These are phyloP conservation scores for Carpinus fangiana DNA, from an alignment of 306 rosid species.

Conservation along the genomic window DNA sequence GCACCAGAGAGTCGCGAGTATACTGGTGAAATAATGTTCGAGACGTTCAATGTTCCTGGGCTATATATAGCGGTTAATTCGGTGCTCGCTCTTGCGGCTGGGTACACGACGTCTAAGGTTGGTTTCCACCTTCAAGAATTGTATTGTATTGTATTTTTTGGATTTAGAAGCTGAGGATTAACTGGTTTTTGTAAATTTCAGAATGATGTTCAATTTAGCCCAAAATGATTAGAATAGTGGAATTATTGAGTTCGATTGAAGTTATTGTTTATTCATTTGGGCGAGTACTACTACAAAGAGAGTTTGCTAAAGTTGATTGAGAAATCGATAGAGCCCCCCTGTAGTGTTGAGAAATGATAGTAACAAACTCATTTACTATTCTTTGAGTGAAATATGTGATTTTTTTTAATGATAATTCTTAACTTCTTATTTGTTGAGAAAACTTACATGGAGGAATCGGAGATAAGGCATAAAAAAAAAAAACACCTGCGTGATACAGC, in stretches of 20 bases:
- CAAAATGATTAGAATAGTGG: constrained; percentile 2
- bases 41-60: constrained; percentile 98
- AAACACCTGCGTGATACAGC: not conserved
- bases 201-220: constrained; percentile 17
- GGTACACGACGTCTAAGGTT: constrained; percentile 98
- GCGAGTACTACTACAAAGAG: constrained; percentile 13
- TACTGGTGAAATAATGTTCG: constrained; percentile 97
- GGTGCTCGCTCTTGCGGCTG: constrained; percentile 99
- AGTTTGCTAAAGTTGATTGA: not conserved
- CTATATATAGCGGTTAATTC: constrained; percentile 96
- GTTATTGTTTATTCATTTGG: not conserved
- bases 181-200: constrained; percentile 16
- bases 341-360: not conserved
- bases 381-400: not conserved
- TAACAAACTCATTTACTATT: not conserved
- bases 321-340: not conserved
- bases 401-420: not conserved
- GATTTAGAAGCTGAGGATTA: constrained; percentile 10
- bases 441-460: not conserved
- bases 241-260: constrained; percentile 13
- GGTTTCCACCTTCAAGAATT: constrained; percentile 18
- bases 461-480: not conserved
- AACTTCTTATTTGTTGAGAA: not conserved
- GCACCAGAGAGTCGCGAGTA: constrained; percentile 98
- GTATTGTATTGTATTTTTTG: constrained; percentile 14